Conservation (phyloP, 2,329 filamentous ascomycete species). For the Fusarium torreyae region DNA sequence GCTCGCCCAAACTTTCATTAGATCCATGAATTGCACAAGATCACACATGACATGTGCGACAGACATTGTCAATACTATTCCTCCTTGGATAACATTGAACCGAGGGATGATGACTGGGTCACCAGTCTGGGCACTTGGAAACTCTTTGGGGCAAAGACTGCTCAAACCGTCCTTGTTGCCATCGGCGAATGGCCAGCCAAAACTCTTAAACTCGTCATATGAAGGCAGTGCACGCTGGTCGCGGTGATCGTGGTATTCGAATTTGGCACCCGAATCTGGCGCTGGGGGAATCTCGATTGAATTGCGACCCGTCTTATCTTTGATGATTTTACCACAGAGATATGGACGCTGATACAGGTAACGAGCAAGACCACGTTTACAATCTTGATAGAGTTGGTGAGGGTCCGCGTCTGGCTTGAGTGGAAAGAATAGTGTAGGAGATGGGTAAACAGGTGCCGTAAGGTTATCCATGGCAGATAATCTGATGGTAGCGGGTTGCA, state of each 20-base stretch:
- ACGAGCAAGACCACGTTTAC: conserved; percentile 9
- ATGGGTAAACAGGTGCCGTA: conserved; percentile 24
- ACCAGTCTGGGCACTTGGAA: conserved; percentile 7
- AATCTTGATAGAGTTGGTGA: conserved; percentile 20
- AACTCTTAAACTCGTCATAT: conserved; percentile 1
- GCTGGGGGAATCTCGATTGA: conserved; percentile 3
- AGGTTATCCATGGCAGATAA: conserved; percentile 24
- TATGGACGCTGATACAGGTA: conserved; percentile 21
- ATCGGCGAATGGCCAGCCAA: conserved; percentile 20
- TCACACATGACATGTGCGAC: conserved; percentile 22
- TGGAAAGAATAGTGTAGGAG: conserved; percentile 19
- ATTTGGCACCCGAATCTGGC: conserved; percentile 1
- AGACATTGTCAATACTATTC: conserved; percentile 19
- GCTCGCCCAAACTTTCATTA: conserved; percentile 12
- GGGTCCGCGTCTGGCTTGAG: conserved; percentile 2
- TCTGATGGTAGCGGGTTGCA: conserved; percentile 1
- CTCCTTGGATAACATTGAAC: conserved; percentile 17
- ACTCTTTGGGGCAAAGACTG: conserved; percentile 9
- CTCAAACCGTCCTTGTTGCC: conserved; percentile 17
- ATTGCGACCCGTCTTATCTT: conserved; percentile 19
- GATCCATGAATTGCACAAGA: conserved; percentile 21
- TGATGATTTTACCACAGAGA: conserved; percentile 13
- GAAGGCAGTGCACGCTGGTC: conserved; percentile 2
- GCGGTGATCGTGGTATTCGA: conserved; percentile 18
- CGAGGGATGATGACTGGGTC: conserved; percentile 18